Evolutionary conservation across 2,329 filamentous ascomycete genomes (phyloP), one percentile per base, ranked within the genome.

Genomic region (Fonsecaea pugnacius): DNA sequence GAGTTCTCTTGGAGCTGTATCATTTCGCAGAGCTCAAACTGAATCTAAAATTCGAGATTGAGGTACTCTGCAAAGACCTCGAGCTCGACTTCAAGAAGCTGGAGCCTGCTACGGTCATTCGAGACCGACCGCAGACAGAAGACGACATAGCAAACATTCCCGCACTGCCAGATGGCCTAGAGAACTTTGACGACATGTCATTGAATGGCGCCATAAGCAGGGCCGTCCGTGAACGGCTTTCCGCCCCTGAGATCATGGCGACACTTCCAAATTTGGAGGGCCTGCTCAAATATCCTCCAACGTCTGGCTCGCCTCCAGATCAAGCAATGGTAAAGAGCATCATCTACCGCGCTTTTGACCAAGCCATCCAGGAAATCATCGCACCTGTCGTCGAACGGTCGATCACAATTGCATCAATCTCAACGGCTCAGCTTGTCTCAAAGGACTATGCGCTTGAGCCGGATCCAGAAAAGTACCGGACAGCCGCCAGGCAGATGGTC

Each of bases 1-100:
- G 91, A 68, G 82, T 98, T 7, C 84, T 99, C 38, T 91, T 96
- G 72, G 96, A 99, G 74, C 84, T 99, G 3, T 99, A 99, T 73
- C 90, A 96, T 73, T 90, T 91, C 72, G 92, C 91, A 14, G 94
- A 97, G 71, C 82, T 99, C 62, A 98, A 98, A 76, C 85, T 99
- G 40, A 98, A 98, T 71, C 88, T 96, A 58, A 99, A 98, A 73
- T 99, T 99, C 72, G 95, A 99, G 77, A 98, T 99, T 63, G 95
- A 99, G 77, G 93, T 99, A 30, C 84, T 99, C 27, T 99, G 93
- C 82, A 96, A 96, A 75, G 93, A 93, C 12, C 82, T 99, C 16
- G 89, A 89, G 60, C 83, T 98, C n/a, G 92, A 98, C 67, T 90
- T 96, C 77, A 96, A 96, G 78, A 89, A 86, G 64, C 92, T 98